Base-by-base conservation (phyloP, 495 filamentous ascomycete species). In the Oleoguttula mirabilis region DNA sequence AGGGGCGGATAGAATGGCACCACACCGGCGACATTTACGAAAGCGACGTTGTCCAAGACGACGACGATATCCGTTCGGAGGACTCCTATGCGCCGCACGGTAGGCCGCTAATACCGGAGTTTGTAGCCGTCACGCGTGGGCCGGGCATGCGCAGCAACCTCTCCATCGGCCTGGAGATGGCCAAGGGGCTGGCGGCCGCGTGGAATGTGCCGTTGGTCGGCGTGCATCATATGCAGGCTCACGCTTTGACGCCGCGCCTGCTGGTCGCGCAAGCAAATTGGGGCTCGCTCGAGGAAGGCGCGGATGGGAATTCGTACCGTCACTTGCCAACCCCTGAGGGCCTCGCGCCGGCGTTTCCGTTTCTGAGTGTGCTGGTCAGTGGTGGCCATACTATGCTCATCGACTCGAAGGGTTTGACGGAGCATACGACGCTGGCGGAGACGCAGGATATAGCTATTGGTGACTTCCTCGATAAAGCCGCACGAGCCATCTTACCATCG, bases 211-310 rank as follows among this genome's bases (percentile, higher is more conserved):
- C 88, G 2, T 61, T 96, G 21, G 57, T 95, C 2, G 90, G 75
- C 0, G 84, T 95, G 0, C 78, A 98, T 54, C 90, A 98, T 60
- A 96, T 98, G 90, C 88, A 95, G 57, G 90, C 88, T 11, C 90
- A 98, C 60, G 76, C 88, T 2, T 59, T 98, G 35, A 96, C 90
- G 4, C 82, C 88, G 5, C 72, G 82, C 2, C 74, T 98, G n/a
- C 75, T 84, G 1, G 59, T 67, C 8, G 81, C 81, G 2, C 15
- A 21, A 2, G 2, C 2, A 19, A n/a, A 23, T 36, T 32, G 17
- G 33, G n/a, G 17, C 25, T 15, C 24, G 21, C 24, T n/a, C 45
- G 36, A 28, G 15, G 32, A 30, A 10, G 0, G 42, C 17, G 30
- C 4, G 3, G 3, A 19, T 22, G 15, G 12, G 12, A 19, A n/a